These are phyloP conservation scores for Novymonas esmeraldas DNA, from an alignment of 208 protist species.

Conservation along the genomic window DNA sequence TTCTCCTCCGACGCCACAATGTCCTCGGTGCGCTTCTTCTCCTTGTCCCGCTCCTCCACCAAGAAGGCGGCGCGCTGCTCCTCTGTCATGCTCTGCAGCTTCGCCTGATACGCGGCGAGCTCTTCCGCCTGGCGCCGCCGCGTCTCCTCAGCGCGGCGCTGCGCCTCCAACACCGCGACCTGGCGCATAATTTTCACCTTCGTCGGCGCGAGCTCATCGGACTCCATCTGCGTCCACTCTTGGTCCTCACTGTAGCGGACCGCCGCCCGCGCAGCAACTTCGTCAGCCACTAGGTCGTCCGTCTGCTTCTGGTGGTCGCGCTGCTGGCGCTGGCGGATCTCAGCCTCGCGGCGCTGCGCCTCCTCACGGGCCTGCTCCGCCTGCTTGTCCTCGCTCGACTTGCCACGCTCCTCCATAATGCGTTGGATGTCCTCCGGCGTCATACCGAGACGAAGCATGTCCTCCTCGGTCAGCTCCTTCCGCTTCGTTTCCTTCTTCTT, in stretches of 20 bases:
- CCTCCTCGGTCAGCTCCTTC: conserved; percentile 66
- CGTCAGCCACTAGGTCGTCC: conserved; percentile 26
- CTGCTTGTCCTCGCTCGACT: conserved; percentile 63
- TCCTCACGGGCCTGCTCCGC: conserved; percentile 43
- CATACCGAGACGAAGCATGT: conserved; percentile 85
- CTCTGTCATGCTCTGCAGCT: conserved; percentile 38
- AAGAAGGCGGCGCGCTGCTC: conserved; percentile 59
- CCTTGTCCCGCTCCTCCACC: conserved; percentile 40
- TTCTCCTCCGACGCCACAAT: conserved; percentile 36
- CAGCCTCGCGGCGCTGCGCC: conserved; percentile 33
- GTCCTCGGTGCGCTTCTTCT: conserved; percentile 38
- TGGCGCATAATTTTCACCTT: conserved; percentile 41
- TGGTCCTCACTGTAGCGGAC: conserved; percentile 44
- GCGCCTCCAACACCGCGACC: conserved; percentile 23
- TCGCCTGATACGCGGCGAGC: conserved; percentile 51
- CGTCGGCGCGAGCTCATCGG: conserved; percentile 21
- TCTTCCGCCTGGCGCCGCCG: conserved; percentile 45
- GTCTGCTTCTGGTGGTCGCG: conserved; percentile 39
- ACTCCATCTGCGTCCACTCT: conserved; percentile 36
- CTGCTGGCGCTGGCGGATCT: conserved; percentile 37
- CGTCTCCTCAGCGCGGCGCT: conserved; percentile 44
- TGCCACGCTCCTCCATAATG: conserved; percentile 66
- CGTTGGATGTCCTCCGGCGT: conserved; percentile 68
- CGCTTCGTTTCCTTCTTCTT: conserved; percentile 59
- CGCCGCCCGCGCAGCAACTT: conserved; percentile 29